Evolutionary conservation across 225 moss, liverwort and hornwort species (phyloP).

Genomic region (Climacium dendroides): DNA sequence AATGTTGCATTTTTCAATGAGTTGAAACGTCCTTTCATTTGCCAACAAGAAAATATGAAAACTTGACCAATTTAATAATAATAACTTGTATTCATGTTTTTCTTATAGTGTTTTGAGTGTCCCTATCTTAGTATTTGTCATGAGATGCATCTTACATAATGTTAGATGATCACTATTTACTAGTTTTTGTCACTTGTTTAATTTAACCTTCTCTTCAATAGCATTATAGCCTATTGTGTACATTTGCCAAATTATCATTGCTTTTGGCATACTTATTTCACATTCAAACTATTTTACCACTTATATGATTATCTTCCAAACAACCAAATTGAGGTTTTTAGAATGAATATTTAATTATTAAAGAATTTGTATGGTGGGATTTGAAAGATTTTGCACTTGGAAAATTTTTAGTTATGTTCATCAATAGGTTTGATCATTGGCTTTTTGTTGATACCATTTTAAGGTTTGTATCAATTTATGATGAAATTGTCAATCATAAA

Average conservation of each 20-base stretch:
- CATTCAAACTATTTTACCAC: not conserved
- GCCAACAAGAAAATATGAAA: not conserved
- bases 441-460: not conserved
- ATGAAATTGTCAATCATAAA: not conserved
- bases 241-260: not conserved
- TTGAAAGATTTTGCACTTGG: rapidly evolving
- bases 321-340: rapidly evolving
- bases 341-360: not conserved
- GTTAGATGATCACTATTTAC: not conserved
- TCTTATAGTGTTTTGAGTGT: no score
- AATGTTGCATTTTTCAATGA: not conserved
- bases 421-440: rapidly evolving
- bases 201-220: no score
- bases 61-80: not conserved
- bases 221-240: not conserved
- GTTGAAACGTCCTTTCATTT: rapidly evolving
- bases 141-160: not conserved
- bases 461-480: rapidly evolving
- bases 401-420: not conserved
- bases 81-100: no score
- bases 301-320: not conserved
- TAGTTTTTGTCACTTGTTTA: no score
- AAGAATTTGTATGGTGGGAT: not conserved
- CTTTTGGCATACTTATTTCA: not conserved
- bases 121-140: rapidly evolving